Evolutionary conservation across 2,329 filamentous ascomycete genomes (phyloP).

Genomic region (Stenocarpella maydis): DNA sequence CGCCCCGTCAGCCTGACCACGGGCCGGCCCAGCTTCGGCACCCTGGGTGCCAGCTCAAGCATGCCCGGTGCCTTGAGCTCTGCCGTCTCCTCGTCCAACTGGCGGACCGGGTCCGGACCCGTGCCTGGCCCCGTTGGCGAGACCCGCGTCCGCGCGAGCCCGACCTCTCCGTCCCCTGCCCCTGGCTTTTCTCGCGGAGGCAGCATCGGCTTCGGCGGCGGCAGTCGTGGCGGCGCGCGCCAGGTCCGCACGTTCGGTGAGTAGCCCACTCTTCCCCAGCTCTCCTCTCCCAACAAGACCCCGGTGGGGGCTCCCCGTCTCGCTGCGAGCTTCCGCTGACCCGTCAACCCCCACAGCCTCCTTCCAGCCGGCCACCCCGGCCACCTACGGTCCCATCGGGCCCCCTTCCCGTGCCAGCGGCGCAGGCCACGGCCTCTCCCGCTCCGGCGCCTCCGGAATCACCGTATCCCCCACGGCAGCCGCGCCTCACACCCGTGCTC

Average conservation of each 20-base stretch:
- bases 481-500: not conserved
- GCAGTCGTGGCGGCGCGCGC: not conserved
- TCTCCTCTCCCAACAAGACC: not conserved
- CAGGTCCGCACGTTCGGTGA: slow-evolving; percentile 15
- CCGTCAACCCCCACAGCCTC: not conserved
- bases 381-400: slow-evolving; percentile 29
- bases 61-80: not conserved
- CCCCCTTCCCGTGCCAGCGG: slow-evolving; percentile 1
- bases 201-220: not conserved
- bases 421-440: no score
- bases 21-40: not conserved
- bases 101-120: not conserved
- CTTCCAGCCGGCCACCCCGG: not conserved
- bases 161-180: not conserved
- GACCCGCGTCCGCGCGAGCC: not conserved
- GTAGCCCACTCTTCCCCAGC: not conserved
- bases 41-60: not conserved
- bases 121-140: not conserved
- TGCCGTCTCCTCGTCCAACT: not conserved
- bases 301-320: no score
- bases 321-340: not conserved
- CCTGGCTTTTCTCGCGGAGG: not conserved
- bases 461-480: not conserved
- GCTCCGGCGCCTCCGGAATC: not conserved
- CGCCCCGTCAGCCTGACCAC: not conserved